Conservation (phyloP, 176 grass and related monocot species). For the Melocanna baccifera region DNA sequence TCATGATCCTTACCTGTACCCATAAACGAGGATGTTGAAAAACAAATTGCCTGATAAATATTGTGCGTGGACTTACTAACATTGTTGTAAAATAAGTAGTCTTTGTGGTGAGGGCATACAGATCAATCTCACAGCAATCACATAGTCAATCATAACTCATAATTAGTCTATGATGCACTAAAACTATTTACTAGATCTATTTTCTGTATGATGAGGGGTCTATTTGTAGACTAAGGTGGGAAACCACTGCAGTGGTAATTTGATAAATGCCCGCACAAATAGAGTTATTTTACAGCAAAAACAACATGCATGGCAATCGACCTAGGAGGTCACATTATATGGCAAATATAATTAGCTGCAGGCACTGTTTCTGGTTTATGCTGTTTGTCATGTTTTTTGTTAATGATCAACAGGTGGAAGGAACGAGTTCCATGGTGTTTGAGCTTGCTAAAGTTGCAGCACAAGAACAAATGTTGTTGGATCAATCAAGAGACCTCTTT, state of each 20-base stretch:
- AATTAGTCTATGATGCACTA: not conserved
- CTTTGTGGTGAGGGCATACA: not conserved
- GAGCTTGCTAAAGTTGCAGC: slow-evolving; percentile 57
- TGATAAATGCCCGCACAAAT: not conserved
- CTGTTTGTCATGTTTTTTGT: not conserved
- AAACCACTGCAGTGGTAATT: not conserved
- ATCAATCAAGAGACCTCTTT: slow-evolving; percentile 61
- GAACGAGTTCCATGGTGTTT: slow-evolving; percentile 43
- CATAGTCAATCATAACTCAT: not conserved
- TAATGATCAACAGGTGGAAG: slow-evolving; percentile 49
- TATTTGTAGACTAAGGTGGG: not conserved
- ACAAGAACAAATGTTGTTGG: slow-evolving; percentile 63
- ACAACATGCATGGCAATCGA: not conserved
- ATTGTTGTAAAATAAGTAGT: not conserved
- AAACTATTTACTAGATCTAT: not conserved
- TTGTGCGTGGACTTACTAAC: not conserved
- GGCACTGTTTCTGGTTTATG: not conserved
- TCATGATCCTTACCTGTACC: not conserved
- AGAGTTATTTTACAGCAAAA: not conserved
- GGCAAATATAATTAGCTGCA: not conserved
- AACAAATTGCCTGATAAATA: not conserved
- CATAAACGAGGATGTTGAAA: not conserved
- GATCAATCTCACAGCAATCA: not conserved
- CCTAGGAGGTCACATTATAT: not conserved
- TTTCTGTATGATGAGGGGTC: not conserved